Evolutionary conservation across 768 basidiomycete genomes (phyloP), one percentile per base, ranked within the genome.

Genomic region (Postia placenta): DNA sequence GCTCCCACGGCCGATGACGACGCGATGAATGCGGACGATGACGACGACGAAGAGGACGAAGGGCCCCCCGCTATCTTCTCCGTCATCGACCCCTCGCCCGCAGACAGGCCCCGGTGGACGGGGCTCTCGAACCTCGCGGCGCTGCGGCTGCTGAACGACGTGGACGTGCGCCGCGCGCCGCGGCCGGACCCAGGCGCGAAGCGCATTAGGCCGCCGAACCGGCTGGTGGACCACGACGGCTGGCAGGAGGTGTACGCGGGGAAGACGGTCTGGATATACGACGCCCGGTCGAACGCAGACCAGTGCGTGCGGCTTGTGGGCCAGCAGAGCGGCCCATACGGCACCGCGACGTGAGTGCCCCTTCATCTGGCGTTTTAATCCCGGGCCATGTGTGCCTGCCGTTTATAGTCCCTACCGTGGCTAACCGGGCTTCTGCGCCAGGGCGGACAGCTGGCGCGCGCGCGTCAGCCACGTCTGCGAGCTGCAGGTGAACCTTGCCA

Each of bases 371-470:
- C 41, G 12, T 42, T 50, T 27, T 22, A 23, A 11, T 17, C 26
- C 30, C 17, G 27, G 26, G 12, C 4, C 14, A 4, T 6, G 12
- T 35, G 19, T 28, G n/a, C n/a, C n/a, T n/a, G n/a, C n/a, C n/a
- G n/a, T 5, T 30, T 11, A 39, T 19, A 11, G 11, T 36, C 17
- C 54, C 11, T 35, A 28, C 19, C 19, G 25, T n/a, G 2, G 36
- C 28, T 14, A 33, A 27, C 28, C n/a, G 11, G 14, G 41, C 7
- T 11, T 37, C 11, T 17, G 33, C 35, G 38, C 7, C 61, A 91
- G 88, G 28, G 88, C 79, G 19, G 88, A 91, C 59, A 91, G 86
- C 56, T 91, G 87, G 87, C 78, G 88, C 17, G 83, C 83, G 11
- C 72, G 81, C 41, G 83, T 74, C 1, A 69, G 80, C 20, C 85